Conservation (phyloP, 179 eudicot genomes). For the Silene coronaria region DNA sequence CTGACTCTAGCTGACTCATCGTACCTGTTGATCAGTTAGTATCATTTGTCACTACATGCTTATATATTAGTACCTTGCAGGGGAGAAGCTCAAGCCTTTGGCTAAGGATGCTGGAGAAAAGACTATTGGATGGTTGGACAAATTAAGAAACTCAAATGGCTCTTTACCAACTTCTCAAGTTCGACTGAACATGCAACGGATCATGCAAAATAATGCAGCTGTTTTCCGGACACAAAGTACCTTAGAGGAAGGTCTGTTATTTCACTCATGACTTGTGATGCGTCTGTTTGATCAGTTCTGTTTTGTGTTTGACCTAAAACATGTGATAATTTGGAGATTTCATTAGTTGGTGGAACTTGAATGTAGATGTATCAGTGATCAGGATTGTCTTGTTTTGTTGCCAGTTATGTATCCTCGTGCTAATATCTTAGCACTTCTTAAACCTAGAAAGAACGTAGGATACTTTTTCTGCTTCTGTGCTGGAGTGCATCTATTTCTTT, state of each 20-base stretch:
- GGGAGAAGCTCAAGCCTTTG: slow-evolving; percentile 78
- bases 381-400: too few relatives aligned
- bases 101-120: slow-evolving; percentile 81
- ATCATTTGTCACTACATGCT: slow-evolving; percentile 10
- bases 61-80: slow-evolving; percentile 36
- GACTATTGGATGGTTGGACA: slow-evolving; percentile 90
- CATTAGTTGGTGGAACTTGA: too few relatives aligned
- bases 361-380: too few relatives aligned
- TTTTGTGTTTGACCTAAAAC: neutral
- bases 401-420: too few relatives aligned
- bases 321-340: too few relatives aligned
- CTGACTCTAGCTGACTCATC: neutral
- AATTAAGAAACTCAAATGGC: slow-evolving; percentile 80
- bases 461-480: too few relatives aligned
- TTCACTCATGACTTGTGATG: neutral
- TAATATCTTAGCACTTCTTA: too few relatives aligned
- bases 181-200: slow-evolving; percentile 89
- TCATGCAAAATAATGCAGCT: slow-evolving; percentile 97
- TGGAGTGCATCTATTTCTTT: too few relatives aligned
- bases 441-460: too few relatives aligned
- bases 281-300: neutral
- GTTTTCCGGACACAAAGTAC: slow-evolving; percentile 94
- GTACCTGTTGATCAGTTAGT: neutral
- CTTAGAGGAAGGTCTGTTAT: slow-evolving; percentile 69
- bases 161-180: slow-evolving; percentile 79